Base-by-base conservation (phyloP, 73 alveolate species). In the Loxodes magnus region DNA sequence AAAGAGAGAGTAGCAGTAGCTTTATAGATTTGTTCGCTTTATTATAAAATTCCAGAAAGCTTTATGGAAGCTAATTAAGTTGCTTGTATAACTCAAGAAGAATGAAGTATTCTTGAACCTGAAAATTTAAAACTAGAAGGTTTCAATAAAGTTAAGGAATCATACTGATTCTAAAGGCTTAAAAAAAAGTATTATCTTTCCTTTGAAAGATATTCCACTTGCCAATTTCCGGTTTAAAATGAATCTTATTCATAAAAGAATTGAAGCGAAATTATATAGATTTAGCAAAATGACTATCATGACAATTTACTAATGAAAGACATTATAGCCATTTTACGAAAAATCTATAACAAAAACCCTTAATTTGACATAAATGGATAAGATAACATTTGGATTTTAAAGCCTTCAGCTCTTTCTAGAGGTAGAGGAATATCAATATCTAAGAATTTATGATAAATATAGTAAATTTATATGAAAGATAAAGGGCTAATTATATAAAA, bases 391-490 rank as follows among this genome's bases (percentile, higher is more conserved):
- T 92, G 99, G 99, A 92, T 92, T 56, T 80, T 92, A 19, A 92
- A 92, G 51, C 97, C 99, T 12, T 90, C 94, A 24, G 96, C 97
- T 3, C 48, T 75, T 38, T 80, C 96, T 5, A 65, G 99, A 33
- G 99, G 99, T 16, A 67, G 99, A 63, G 99, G 99, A n/a, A 90
- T 88, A 7, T 61, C 43, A 19, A 77, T 92, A 38, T 84, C 68
- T 49, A 88, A 88, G 22, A 69, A 80, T 63, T 65, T 92, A 38
- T 84, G 67, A 35, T 92, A 88, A 79, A 88, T 88, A 25, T 59
- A 31, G 12, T 9, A 82, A 35, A 87, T 89, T 35, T 73, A 87
- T 46, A 74, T 77, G 44, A 78, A 73, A 39, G 41, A 9, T 31
- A 78, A 64, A 37, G 92, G 77, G 60, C 75, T 31, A n/a, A 79